Evolutionary conservation across 2,329 filamentous ascomycete species (phyloP).

Genomic region (Paecilomyces fulvus): DNA sequence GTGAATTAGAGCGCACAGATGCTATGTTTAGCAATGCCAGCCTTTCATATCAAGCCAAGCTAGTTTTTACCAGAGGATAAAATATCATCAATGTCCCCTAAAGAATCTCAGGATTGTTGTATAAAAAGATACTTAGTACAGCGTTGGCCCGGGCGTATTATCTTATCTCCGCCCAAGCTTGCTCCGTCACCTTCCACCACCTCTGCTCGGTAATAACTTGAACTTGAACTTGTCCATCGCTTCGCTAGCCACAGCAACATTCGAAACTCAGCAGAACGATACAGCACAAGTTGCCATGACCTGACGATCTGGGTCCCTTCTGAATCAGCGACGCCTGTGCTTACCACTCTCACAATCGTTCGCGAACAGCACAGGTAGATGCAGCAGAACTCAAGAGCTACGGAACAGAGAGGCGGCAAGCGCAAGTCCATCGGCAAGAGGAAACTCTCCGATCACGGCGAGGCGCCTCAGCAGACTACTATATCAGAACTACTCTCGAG

Average conservation of each 20-base stretch:
- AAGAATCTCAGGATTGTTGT: too few species aligned
- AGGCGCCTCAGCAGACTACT: conserved; percentile 24
- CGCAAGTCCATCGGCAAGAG: conserved; percentile 35
- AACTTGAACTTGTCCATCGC: not conserved
- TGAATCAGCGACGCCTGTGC: not conserved
- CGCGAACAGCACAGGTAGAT: conserved; percentile 29
- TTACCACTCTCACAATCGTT: not conserved
- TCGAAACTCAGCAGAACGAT: not conserved
- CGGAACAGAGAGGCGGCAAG: conserved; percentile 36
- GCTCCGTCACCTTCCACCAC: conserved; percentile 5
- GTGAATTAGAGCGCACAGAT: too few species aligned
- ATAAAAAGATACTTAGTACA: too few species aligned
- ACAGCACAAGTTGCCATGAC: conserved; percentile 11
- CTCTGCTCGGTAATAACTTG: not conserved
- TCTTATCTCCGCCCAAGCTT: conserved; percentile 21
- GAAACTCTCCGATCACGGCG: conserved; percentile 30
- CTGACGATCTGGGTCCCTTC: not conserved
- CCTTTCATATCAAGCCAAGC: not conserved
- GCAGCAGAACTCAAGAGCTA: conserved; percentile 30
- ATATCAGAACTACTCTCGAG: conserved; percentile 39
- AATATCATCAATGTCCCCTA: too few species aligned
- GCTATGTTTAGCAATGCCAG: not conserved
- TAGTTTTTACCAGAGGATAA: not conserved
- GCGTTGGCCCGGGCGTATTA: conserved; percentile 10
- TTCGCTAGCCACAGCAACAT: not conserved